Percentiles rank a stretch among this genome's conserved stretches.
Evolutionary conservation across 2,329 filamentous ascomycete species (phyloP).

Genomic region (Aspergillus texensis): DNA sequence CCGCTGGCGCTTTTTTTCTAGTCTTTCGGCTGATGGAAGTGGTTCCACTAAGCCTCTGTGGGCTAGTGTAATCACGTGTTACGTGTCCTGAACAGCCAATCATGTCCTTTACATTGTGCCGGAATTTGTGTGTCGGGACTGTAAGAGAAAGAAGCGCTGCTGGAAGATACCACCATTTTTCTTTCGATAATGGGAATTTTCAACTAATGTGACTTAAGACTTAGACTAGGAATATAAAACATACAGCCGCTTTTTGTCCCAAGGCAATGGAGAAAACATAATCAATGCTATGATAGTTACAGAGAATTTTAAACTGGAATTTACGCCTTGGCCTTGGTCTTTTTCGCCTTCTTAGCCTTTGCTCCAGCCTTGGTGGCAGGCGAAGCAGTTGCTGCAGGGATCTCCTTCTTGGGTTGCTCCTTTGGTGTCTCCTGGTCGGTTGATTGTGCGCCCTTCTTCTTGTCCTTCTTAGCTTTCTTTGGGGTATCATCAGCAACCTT

Average conservation of each 20-base stretch:
- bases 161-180: neutral
- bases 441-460: conserved; percentile 19
- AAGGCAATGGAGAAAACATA: neutral
- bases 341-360: conserved; percentile 36
- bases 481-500: conserved; percentile 20
- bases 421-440: conserved; percentile 18
- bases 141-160: neutral
- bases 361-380: conserved; percentile 31
- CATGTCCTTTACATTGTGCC: neutral
- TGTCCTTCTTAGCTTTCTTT: conserved; percentile 31
- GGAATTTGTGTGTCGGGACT: neutral
- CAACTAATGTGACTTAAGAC: neutral
- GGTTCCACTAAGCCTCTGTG: conserved; percentile 22
- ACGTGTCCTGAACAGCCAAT: neutral
- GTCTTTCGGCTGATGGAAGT: conserved; percentile 20
- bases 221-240: neutral
- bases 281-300: conserved; percentile 16
- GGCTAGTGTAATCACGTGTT: conserved; percentile 1
- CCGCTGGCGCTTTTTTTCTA: conserved; percentile 24
- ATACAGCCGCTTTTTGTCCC: neutral
- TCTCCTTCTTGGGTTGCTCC: conserved; percentile 13
- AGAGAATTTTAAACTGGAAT: conserved; percentile 1
- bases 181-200: neutral
- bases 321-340: conserved; percentile 35
- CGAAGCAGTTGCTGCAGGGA: conserved; percentile 19